Conservation (phyloP, 148 eudicot species). For the Arctostaphylos glauca region DNA sequence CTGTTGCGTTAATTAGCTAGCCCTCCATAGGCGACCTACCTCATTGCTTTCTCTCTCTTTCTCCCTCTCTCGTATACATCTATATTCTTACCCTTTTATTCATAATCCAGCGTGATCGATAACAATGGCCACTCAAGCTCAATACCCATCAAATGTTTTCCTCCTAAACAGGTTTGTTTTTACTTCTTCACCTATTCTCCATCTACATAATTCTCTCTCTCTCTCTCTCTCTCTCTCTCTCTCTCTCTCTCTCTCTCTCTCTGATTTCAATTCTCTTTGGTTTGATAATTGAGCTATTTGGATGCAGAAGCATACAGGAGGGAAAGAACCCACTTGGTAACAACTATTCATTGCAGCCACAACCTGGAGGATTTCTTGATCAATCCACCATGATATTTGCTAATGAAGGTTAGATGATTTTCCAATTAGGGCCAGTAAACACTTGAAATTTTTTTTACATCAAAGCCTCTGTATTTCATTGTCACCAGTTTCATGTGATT, state of each 20-base stretch:
- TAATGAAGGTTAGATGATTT: slow-evolving; percentile 25
- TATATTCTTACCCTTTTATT: not conserved
- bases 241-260: not conserved
- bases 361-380: slow-evolving; percentile 29
- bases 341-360: slow-evolving; percentile 29
- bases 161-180: slow-evolving; percentile 36
- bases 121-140: slow-evolving; percentile 55
- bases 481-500: slow-evolving; percentile 7
- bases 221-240: not conserved
- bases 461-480: too few relatives aligned
- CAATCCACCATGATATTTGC: slow-evolving; percentile 30
- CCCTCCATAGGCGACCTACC: too few relatives aligned
- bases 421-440: not conserved
- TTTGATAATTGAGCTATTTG: not conserved
- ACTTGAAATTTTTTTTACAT: too few relatives aligned
- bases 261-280: not conserved
- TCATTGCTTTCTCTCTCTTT: not conserved
- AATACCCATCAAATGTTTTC: slow-evolving; percentile 50
- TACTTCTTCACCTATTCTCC: not conserved
- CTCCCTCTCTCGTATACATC: slow-evolving; percentile 1
- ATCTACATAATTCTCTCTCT: too few relatives aligned
- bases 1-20: too few relatives aligned
- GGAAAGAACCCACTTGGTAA: slow-evolving; percentile 26
- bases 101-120: not conserved
- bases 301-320: slow-evolving; percentile 33